Evolutionary conservation across 805 yeast genomes (phyloP).

Genomic region (Priceomyces fermenticarens): DNA sequence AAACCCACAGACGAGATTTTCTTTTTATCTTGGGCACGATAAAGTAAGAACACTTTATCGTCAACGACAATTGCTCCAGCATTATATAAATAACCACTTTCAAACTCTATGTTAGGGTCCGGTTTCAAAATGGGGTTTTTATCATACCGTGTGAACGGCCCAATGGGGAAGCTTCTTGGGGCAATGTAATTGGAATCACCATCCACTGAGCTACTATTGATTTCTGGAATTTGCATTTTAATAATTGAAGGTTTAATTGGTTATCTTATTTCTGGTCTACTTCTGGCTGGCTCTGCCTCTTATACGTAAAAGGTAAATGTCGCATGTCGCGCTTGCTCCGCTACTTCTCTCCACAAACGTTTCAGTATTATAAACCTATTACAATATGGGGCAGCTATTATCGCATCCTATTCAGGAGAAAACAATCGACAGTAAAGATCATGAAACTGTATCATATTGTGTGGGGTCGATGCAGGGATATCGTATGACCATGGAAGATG

Average conservation of each 20-base stretch:
- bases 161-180: constrained; percentile 38
- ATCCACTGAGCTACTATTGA: constrained; percentile 21
- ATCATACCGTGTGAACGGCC: constrained; percentile 36
- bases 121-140: constrained; percentile 38
- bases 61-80: constrained; percentile 42
- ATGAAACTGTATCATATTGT: constrained; percentile 50
- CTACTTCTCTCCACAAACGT: not conserved
- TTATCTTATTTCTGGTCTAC: not conserved
- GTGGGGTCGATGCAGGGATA: constrained; percentile 81
- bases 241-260: not conserved
- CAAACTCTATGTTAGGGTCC: constrained; percentile 35
- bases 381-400: constrained; percentile 64
- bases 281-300: too few relatives aligned
- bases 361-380: not conserved
- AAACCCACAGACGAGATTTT: constrained; percentile 34
- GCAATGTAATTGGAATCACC: constrained; percentile 31
- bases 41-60: constrained; percentile 32
- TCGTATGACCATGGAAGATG: constrained; percentile 73
- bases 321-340: not conserved
- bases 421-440: constrained; percentile 46
- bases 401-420: constrained; percentile 76
- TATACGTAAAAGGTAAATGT: not conserved
- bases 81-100: constrained; percentile 38
- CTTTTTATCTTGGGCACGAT: constrained; percentile 36
- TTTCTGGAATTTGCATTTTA: constrained; percentile 25